Evolutionary conservation across 2,329 filamentous ascomycete genomes (phyloP).

Genomic region (Bipolaris gigantea): DNA sequence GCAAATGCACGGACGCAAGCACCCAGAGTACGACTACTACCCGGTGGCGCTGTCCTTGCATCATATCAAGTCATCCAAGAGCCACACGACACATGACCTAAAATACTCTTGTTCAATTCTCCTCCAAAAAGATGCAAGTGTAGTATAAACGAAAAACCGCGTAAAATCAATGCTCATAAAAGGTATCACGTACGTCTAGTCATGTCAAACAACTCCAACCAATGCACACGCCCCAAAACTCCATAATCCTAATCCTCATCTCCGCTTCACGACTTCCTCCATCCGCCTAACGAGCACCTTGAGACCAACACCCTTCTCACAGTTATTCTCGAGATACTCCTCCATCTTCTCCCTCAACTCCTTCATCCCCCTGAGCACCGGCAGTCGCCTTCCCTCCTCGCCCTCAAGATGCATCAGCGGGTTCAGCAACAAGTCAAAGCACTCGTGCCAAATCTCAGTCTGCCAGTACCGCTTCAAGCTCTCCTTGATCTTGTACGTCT

Average conservation of each 20-base stretch:
- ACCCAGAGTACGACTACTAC: not conserved
- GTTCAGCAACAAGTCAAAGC: constrained; percentile 86
- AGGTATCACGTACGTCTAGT: not conserved
- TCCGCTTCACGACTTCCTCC: constrained; percentile 63
- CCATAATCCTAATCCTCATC: constrained; percentile 31
- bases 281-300: constrained; percentile 62
- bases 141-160: not conserved
- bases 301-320: constrained; percentile 72
- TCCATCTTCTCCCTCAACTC: constrained; percentile 78
- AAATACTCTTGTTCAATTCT: not conserved
- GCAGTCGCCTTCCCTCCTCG: constrained; percentile 70
- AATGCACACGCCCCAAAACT: constrained; percentile 10
- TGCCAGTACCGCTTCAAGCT: constrained; percentile 95
- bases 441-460: constrained; percentile 81
- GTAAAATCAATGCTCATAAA: constrained; percentile 1
- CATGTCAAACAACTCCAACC: constrained; percentile 17
- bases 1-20: constrained; percentile 18
- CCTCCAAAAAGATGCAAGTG: not conserved
- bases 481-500: constrained; percentile 79
- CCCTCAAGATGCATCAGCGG: constrained; percentile 66
- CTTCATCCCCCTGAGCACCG: constrained; percentile 71
- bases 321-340: constrained; percentile 75
- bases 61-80: not conserved
- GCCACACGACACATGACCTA: not conserved
- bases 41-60: constrained; percentile 15